Evolutionary conservation across 1,139 yeast genomes (phyloP), one percentile per base, ranked within the genome.

Genomic region (Pichia norvegensis): DNA sequence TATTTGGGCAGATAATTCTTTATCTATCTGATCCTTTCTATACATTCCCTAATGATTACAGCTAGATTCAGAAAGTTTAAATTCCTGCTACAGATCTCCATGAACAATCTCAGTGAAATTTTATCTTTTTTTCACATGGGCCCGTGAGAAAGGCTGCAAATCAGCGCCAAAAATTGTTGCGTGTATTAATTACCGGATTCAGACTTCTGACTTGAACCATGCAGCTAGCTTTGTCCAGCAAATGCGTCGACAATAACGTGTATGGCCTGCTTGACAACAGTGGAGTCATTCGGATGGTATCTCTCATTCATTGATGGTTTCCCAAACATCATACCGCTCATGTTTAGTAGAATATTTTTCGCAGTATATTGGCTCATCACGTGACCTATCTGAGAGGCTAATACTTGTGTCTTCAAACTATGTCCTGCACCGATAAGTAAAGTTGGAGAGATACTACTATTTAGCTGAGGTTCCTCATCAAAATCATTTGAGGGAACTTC

Each of bases 261-360:
- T 8, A 33, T 10, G 4, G 33, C 42, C n/a, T 45, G 46, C 17
- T 42, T 38, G 6, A 47, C 41, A 16, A 47, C 36, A 4, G 25
- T 17, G 3, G 42, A 38, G 25, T 47, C 50, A 11, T 41, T 38
- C 2, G 44, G 35, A 29, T 38, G 43, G 22, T 45, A 45, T n/a
- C 42, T 41, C 4, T 16, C 13, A 19, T 40, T 41, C 14, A 21
- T 4, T 11, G 29, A 29, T 9, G 44, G 19, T 3, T 27, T 37
- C 13, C 54, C 52, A 46, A 61, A 72, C 6, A 73, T 45, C 48
- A 66, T 69, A 1, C 74, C 70, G 47, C 74, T 68, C 27, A 68
- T 47, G 4, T 69, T 66, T 6, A 74, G 53, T 6, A 73, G 60
- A 13, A 70, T 46, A 42, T 62, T 64, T 35, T 66, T 59, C 21